Evolutionary conservation across 2,329 filamentous ascomycete species (phyloP), one percentile per base, ranked within the genome.

Genomic region (Lasiodiplodia sp.): DNA sequence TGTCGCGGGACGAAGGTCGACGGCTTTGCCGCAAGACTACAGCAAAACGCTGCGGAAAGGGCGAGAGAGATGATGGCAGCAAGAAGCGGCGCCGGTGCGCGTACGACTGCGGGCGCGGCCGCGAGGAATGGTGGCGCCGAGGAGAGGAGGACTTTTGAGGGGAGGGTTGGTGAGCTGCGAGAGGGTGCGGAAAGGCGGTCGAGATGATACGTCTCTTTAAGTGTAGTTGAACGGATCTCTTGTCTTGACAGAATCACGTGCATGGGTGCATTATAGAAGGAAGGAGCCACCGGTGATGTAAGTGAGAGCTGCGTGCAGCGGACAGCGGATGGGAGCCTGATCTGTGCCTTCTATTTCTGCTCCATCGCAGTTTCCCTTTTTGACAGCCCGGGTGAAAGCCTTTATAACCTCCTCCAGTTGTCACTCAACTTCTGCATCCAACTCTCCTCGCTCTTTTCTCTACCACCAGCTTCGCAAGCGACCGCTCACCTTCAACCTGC

Each of bases 1-100:
- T 63, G 58, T 28, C 58, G 58, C 58, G 58, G 44, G 16, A 63
- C 31, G 16, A 63, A 38, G n/a, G 58, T 63, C 2, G 58, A 63
- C 5, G 31, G 58, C 10, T 3, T 63, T 44, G 58, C 58, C 3
- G 44, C 58, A 12, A 34, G 31, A 4, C n/a, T 63, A 31, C 58
- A 38, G 18, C 16, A 63, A 31, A 28, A 8, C 23, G 58, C 58
- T 1, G 58, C 58, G 1, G 58, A 63, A 44, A 51, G 58, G 28
- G 58, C 51, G 44, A 51, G 44, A 44, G 34, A 28, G 34, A 52
- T 25, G 49, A 21, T 52, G 31, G 40, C 56, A 21, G 56, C n/a
- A 21, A 60, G 56, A 7, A 14, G 21, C 51, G 51, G 51, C 25
- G 18, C 14, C 18, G 18, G 53, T 18, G n/a, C 11, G 21, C 16